Evolutionary conservation across 495 filamentous ascomycete genomes (phyloP).

Genomic region (Jackrogersella minutella): DNA sequence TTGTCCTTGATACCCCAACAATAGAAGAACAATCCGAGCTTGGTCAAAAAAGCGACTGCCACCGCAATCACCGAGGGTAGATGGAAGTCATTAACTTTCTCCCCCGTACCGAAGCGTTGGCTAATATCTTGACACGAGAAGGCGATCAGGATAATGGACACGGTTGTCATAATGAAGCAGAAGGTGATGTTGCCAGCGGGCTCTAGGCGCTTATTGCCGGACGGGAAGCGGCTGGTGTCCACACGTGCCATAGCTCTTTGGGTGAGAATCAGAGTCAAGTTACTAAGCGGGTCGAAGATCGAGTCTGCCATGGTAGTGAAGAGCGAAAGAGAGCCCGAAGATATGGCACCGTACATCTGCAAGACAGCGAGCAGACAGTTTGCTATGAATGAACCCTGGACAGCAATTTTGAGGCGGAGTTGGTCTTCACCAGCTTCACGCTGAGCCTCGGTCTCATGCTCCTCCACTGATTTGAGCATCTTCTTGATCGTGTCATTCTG

Average conservation of each 20-base stretch:
- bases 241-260: slow-evolving; percentile 89
- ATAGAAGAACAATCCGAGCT: slow-evolving; percentile 84
- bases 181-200: slow-evolving; percentile 97
- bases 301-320: slow-evolving; percentile 99
- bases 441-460: slow-evolving; percentile 82
- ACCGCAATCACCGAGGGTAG: slow-evolving; percentile 89
- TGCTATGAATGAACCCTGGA: slow-evolving; percentile 86
- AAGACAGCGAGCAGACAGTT: slow-evolving; percentile 81
- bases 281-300: slow-evolving; percentile 93
- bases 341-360: slow-evolving; percentile 87
- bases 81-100: slow-evolving; percentile 69
- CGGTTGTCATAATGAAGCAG: slow-evolving; percentile 94
- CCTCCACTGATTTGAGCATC: slow-evolving; percentile 90
- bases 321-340: slow-evolving; percentile 87
- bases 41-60: slow-evolving; percentile 82
- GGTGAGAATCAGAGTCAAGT: slow-evolving; percentile 85
- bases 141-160: slow-evolving; percentile 90
- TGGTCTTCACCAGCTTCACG: slow-evolving; percentile 82
- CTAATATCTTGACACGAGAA: slow-evolving; percentile 77
- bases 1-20: slow-evolving; percentile 90
- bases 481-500: slow-evolving; percentile 95
- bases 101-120: slow-evolving; percentile 51
- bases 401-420: slow-evolving; percentile 85
- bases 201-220: slow-evolving; percentile 93
- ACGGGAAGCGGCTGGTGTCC: slow-evolving; percentile 88